Percentiles rank a stretch among this genome's conserved stretches.
phyloP scores from a whole-genome alignment of 1,284 basidiomycete species.

The Naganishia albida region DNA sequence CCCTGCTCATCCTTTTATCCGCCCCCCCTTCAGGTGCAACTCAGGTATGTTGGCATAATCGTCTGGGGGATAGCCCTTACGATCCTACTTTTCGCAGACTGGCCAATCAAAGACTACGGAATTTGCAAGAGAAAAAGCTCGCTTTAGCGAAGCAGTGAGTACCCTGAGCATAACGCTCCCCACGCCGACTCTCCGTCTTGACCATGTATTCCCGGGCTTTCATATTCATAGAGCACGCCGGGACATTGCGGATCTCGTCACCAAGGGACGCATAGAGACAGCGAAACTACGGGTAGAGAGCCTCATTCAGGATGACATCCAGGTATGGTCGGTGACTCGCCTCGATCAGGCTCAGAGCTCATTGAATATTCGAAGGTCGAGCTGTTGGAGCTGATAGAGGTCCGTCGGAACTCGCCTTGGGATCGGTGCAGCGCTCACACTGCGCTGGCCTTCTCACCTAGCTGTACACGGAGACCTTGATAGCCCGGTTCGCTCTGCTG shows the following conservation, averaged over 20 bases:
- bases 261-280: slow-evolving; percentile 51
- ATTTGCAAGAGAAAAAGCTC: slow-evolving; percentile 88
- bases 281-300: slow-evolving; percentile 51
- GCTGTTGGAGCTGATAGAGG: slow-evolving; percentile 83
- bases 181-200: slow-evolving; percentile 78
- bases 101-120: slow-evolving; percentile 84
- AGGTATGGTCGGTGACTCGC: slow-evolving; percentile 36
- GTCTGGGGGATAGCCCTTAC: background rate
- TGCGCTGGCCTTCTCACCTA: slow-evolving; percentile 31
- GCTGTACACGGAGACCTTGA: slow-evolving; percentile 87
- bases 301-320: slow-evolving; percentile 54
- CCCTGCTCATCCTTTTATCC: background rate
- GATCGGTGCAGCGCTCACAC: background rate
- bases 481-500: slow-evolving; percentile 86
- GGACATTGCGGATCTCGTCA: slow-evolving; percentile 54
- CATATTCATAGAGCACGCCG: slow-evolving; percentile 41
- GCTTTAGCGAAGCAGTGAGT: slow-evolving; percentile 84
- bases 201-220: slow-evolving; percentile 60
- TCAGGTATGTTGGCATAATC: slow-evolving; percentile 26
- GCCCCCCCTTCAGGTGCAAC: slow-evolving; percentile 30
- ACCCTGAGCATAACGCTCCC: slow-evolving; percentile 80
- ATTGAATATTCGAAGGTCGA: slow-evolving; percentile 58
- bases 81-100: slow-evolving; percentile 59
- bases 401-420: slow-evolving; percentile 35
- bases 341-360: background rate